Conservation (phyloP, 176 grass and related monocot species). For the Microstegium vimineum region DNA sequence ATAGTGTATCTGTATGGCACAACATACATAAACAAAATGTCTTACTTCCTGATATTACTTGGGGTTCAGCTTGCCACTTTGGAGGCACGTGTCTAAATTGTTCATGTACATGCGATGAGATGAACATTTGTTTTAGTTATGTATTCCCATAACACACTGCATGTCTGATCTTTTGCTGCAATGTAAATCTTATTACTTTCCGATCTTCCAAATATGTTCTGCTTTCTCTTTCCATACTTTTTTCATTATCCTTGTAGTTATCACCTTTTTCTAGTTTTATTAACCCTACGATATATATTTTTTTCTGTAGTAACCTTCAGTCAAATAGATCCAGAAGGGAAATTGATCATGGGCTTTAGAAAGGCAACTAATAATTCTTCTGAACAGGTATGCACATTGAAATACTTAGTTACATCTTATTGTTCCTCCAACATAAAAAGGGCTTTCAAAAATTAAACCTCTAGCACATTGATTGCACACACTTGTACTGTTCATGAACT, state of each 20-base stretch:
- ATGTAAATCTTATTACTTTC: neutral
- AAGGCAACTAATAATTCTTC: slow-evolving; percentile 58
- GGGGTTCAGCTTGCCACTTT: neutral
- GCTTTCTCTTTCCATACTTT: neutral
- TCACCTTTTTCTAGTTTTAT: neutral
- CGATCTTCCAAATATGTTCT: neutral
- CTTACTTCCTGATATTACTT: neutral
- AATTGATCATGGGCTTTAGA: slow-evolving; percentile 94
- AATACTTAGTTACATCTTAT: neutral
- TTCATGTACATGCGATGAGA: neutral
- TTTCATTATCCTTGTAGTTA: neutral
- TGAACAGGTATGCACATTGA: slow-evolving; percentile 63
- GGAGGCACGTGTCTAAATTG: neutral
- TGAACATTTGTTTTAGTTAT: neutral
- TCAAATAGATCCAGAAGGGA: slow-evolving; percentile 93
- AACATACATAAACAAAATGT: neutral
- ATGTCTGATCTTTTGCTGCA: neutral
- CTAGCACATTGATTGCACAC: slow-evolving; percentile 4
- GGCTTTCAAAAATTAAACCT: neutral
- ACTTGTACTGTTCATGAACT: neutral
- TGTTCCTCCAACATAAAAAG: neutral
- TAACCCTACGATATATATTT: slow-evolving; percentile 15
- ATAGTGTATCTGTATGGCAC: neutral
- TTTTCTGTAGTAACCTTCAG: slow-evolving; percentile 85
- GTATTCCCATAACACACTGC: neutral